A percentile compares a stretch with the other conserved stretches of the same genome.
Conservation (phyloP, 1,139 yeast genomes). For the Hanseniaspora uvarum region DNA sequence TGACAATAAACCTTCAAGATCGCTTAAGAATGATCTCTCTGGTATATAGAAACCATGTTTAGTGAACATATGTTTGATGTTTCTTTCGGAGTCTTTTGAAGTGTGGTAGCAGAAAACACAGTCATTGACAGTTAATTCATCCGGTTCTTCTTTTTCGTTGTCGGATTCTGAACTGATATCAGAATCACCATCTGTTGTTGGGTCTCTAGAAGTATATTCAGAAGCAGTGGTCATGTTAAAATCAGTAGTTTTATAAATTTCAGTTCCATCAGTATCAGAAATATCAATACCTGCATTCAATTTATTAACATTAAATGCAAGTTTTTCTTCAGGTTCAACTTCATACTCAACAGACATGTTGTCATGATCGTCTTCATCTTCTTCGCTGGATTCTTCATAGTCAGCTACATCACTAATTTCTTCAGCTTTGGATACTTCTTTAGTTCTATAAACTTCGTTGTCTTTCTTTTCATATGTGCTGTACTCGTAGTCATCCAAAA, state of each 20-base stretch:
- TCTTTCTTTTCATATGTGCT: slow-evolving; percentile 14
- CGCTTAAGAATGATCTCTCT: slow-evolving; percentile 58
- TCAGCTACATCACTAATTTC: slow-evolving; percentile 27
- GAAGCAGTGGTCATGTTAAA: slow-evolving; percentile 7
- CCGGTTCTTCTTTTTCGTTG: slow-evolving; percentile 29
- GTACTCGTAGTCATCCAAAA: slow-evolving; percentile 4
- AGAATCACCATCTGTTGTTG: slow-evolving; percentile 22
- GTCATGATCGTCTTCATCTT: slow-evolving; percentile 5
- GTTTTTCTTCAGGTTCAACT: slow-evolving; percentile 28
- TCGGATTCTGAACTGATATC: slow-evolving; percentile 25
- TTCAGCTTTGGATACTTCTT: not conserved
- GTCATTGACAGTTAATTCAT: slow-evolving; percentile 29
- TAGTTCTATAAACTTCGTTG: slow-evolving; percentile 39
- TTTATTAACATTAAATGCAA: slow-evolving; percentile 21
- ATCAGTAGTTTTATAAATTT: slow-evolving; percentile 14
- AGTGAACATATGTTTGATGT: slow-evolving; percentile 64
- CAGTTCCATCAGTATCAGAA: slow-evolving; percentile 14
- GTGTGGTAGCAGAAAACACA: slow-evolving; percentile 40
- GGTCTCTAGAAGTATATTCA: slow-evolving; percentile 19
- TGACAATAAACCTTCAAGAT: slow-evolving; percentile 58
- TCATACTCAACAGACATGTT: slow-evolving; percentile 32
- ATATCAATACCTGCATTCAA: not conserved
- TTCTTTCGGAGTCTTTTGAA: slow-evolving; percentile 44
- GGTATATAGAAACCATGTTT: slow-evolving; percentile 81
- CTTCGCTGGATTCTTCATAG: slow-evolving; percentile 30